Base-by-base conservation (phyloP, 352 stramenopile species). In the Aphanomyces cochlioides region DNA sequence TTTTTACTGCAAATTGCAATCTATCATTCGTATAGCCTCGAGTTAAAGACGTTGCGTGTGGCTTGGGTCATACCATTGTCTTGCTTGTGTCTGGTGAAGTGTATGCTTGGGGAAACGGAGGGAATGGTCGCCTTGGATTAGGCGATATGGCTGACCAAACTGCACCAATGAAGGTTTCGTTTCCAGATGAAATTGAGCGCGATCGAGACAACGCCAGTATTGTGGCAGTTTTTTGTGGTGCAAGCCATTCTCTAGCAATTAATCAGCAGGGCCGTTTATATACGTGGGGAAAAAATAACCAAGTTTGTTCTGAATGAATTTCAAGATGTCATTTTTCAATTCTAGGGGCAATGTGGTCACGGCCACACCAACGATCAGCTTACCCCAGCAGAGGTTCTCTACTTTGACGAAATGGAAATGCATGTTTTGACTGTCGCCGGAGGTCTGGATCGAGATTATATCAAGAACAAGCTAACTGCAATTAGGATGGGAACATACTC, bases 251-350 rank as follows among this genome's bases (percentile, higher is more conserved):
- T 0, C 60, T 93, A n/a, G 85, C 79, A 0, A 59, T 93, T 19
- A 82, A 80, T 7, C 76, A 60, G 7, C 77, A 90, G 47, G 87
- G 87, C 15, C 76, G 67, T 36, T 74, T 70, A 1, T 93, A 84
- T 59, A 58, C 77, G 3, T 95, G 87, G 87, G 87, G 87, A 8
- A 93, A 93, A 61, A 95, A 95, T 54, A 93, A 93, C 40, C 87
- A 95, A 21, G 67, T 73, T 58, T 58, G 21, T 39, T 21, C 6
- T 19, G 39, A 5, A 17, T 72, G 39, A 50, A 68, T 7, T 1
- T 48, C n/a, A 66, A n/a, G 2, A 4, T n/a, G 15, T 17, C 17
- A 19, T 54, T 58, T 15, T 34, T 58, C n/a, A 56, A 66, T 66
- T 17, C 43, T 45, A 73, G 59, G 87, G 87, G 0, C 87, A 95